These are phyloP conservation scores for Vitis vinifera DNA, from an alignment of 164 flowering plant species.

Conservation along the genomic window DNA sequence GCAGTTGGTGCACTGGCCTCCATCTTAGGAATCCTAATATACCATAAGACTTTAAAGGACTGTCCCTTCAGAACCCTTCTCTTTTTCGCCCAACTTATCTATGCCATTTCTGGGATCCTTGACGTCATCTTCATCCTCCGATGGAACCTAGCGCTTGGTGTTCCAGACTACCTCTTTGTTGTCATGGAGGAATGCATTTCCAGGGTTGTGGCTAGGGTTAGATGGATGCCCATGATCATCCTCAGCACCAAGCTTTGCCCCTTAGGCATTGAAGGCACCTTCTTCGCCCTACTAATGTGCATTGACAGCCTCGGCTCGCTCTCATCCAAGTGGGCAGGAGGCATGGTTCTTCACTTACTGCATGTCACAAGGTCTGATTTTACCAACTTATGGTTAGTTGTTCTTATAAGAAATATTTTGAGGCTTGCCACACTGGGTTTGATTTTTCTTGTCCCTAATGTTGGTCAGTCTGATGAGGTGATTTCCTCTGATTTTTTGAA, in stretches of 20 bases:
- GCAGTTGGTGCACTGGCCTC: conserved; percentile 77
- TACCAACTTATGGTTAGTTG: conserved; percentile 56
- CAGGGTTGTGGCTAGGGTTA: conserved; percentile 37
- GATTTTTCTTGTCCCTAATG: conserved; percentile 64
- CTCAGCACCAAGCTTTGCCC: conserved; percentile 68
- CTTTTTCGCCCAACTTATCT: conserved; percentile 62
- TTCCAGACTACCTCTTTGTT: conserved; percentile 67
- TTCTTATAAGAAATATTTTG: conserved; percentile 46
- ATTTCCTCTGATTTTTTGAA: conserved; percentile 32
- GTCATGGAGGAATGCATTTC: conserved; percentile 51
- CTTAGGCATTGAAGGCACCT: conserved; percentile 74
- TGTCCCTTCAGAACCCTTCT: conserved; percentile 54
- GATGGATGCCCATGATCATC: conserved; percentile 81
- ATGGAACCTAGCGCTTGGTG: conserved; percentile 57
- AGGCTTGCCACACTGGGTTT: conserved; percentile 50
- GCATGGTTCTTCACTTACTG: conserved; percentile 53
- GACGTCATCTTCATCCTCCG: conserved; percentile 62
- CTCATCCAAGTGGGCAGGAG: conserved; percentile 59
- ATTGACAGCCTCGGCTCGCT: conserved; percentile 67
- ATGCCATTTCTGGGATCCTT: conserved; percentile 54
- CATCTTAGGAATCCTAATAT: conserved; percentile 58
- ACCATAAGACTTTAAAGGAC: conserved; percentile 61
- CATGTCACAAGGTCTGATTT: conserved; percentile 69
- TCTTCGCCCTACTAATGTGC: conserved; percentile 78
- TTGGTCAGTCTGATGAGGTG: conserved; percentile 36